Evolutionary conservation across 257 asterid species (phyloP), one percentile per base, ranked within the genome.

Genomic region (Salvia rosmarinus): DNA sequence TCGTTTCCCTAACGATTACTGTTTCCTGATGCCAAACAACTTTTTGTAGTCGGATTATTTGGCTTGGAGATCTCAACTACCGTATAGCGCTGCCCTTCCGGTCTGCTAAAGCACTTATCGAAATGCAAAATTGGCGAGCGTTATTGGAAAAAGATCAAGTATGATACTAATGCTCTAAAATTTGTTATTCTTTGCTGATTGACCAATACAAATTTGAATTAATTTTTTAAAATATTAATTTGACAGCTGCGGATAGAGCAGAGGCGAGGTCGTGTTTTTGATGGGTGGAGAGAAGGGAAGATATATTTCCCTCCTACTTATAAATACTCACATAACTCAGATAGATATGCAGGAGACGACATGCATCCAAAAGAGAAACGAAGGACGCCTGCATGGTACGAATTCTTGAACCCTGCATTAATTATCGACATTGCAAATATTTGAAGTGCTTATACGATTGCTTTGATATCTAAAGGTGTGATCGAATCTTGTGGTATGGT

Each of bases 71-170:
- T 82, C 85, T 95, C 70, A 95, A 95, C 82, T 95, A 95, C 64
- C 96, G 96, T 63, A 86, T 91, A 76, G 98, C 98, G 9, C 84
- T 95, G 69, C 91, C 95, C 1, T 91, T 89, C 76, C 95, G 99
- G 11, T 85, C 99, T 50, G 95, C 97, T 25, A 91, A 91, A 85
- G 99, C 97, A 6, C 98, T 88, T 35, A 85, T 95, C 11, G 99
- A 88, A 84, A 95, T 95, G 99, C 99, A 91, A 83, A 91, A 92
- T 82, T 95, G 99, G 99, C 88, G 98, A 80, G 96, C 96, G 7
- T 76, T 95, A 74, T 64, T 89, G 75, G 98, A 95, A 63, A 91
- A 90, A 39, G 99, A 95, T 82, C 99, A 95, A 89, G 99, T 86
- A 89, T 59, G 83, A 47, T 6, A 39, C 43, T 68, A 14, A 54